phyloP scores from a whole-genome alignment of 1,139 yeast genomes.

The Saccharomyces hybrid region DNA sequence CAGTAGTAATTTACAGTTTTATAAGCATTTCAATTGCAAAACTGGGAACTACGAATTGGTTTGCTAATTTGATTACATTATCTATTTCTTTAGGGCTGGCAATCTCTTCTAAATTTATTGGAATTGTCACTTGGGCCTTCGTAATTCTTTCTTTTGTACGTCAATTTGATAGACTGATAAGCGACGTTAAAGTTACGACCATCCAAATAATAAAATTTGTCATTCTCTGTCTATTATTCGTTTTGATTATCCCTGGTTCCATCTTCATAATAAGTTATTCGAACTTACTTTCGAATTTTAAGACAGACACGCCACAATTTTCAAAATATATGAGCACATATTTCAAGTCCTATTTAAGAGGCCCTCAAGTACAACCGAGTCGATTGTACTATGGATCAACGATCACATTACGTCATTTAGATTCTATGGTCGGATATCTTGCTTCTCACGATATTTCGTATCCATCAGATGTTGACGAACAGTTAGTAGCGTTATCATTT shows the following conservation, averaged over 20 bases:
- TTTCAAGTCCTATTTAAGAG: slow-evolving; percentile 46
- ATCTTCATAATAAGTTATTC: slow-evolving; percentile 44
- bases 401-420: slow-evolving; percentile 57
- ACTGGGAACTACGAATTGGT: slow-evolving; percentile 42
- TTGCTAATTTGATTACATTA: slow-evolving; percentile 31
- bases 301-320: slow-evolving; percentile 37
- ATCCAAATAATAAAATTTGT: slow-evolving; percentile 33
- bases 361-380: slow-evolving; percentile 33
- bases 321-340: slow-evolving; percentile 45
- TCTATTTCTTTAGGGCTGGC: slow-evolving; percentile 35
- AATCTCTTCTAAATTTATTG: slow-evolving; percentile 45
- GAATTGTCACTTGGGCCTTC: slow-evolving; percentile 38
- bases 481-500: slow-evolving; percentile 60
- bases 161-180: not conserved
- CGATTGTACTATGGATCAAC: slow-evolving; percentile 58
- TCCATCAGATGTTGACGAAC: slow-evolving; percentile 49
- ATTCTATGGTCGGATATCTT: slow-evolving; percentile 51
- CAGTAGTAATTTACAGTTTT: slow-evolving; percentile 39
- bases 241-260: slow-evolving; percentile 42
- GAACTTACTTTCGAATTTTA: slow-evolving; percentile 43
- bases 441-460: slow-evolving; percentile 57
- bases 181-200: not conserved
- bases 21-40: slow-evolving; percentile 35
- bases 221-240: slow-evolving; percentile 30
- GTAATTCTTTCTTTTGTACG: not conserved